These are phyloP conservation scores for Hypoxylon sp. DNA, from an alignment of 2,329 filamentous ascomycete genomes.

Conservation along the genomic window DNA sequence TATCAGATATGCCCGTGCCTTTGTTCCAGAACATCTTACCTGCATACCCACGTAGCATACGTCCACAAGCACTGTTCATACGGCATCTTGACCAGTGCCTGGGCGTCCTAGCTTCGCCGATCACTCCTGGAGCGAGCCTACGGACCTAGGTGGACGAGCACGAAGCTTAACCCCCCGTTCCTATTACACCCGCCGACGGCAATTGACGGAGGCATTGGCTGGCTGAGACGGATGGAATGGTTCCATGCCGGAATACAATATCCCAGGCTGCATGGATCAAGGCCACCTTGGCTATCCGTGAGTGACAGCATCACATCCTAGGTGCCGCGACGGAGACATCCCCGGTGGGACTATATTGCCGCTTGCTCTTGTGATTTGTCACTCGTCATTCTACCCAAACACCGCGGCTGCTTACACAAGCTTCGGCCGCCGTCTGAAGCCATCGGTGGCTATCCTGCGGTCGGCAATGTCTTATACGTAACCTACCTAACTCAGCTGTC, in stretches of 20 bases:
- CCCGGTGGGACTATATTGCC: slow-evolving; percentile 14
- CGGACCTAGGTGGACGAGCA: slow-evolving; percentile 1
- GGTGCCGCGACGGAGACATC: slow-evolving; percentile 19
- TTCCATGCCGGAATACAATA: slow-evolving; percentile 14
- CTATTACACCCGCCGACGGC: slow-evolving; percentile 12
- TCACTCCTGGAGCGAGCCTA: neutral
- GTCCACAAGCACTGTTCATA: slow-evolving; percentile 15
- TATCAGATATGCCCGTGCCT: slow-evolving; percentile 11
- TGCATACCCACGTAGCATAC: slow-evolving; percentile 15
- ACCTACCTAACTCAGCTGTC: slow-evolving; percentile 12
- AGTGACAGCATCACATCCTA: slow-evolving; percentile 7
- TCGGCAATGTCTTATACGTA: slow-evolving; percentile 17
- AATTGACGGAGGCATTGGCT: slow-evolving; percentile 4
- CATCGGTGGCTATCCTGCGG: slow-evolving; percentile 22
- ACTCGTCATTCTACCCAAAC: slow-evolving; percentile 15
- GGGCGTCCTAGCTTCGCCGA: slow-evolving; percentile 4
- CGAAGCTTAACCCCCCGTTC: neutral
- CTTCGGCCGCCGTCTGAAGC: slow-evolving; percentile 22
- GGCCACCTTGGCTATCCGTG: slow-evolving; percentile 11
- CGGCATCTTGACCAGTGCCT: slow-evolving; percentile 6
- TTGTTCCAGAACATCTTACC: slow-evolving; percentile 25
- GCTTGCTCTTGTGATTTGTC: slow-evolving; percentile 23
- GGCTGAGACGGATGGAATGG: neutral
- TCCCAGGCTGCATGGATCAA: slow-evolving; percentile 6
- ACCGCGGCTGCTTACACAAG: slow-evolving; percentile 21